Conservation (phyloP, 352 stramenopile species). For the Globisporangium yorkense region DNA sequence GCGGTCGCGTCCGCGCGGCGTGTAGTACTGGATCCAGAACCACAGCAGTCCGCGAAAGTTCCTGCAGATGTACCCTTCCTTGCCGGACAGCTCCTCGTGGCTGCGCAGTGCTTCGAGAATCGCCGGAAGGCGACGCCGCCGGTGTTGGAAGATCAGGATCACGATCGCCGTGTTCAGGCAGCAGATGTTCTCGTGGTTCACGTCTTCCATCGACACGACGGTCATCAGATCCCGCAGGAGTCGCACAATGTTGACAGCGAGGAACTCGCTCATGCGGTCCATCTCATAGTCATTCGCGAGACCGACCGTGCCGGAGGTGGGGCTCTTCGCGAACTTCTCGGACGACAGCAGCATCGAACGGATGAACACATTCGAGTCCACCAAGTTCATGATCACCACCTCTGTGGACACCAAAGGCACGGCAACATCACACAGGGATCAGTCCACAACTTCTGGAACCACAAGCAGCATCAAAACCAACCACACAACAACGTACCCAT, state of each 20-base stretch:
- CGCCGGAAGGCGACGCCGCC: constrained; percentile 67
- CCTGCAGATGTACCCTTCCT: constrained; percentile 61
- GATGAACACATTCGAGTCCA: constrained; percentile 97
- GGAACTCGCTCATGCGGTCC: constrained; percentile 83
- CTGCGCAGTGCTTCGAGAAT: constrained; percentile 66
- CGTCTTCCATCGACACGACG: constrained; percentile 91
- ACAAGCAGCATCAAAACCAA: background rate
- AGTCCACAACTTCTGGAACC: background rate
- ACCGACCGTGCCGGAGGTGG: constrained; percentile 30
- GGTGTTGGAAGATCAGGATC: constrained; percentile 92
- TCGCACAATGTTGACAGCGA: constrained; percentile 82
- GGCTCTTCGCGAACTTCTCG: constrained; percentile 55
- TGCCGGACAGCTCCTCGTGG: constrained; percentile 57
- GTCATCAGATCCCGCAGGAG: constrained; percentile 94
- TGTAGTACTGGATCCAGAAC: constrained; percentile 97
- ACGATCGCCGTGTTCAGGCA: constrained; percentile 96
- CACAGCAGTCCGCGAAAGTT: constrained; percentile 93
- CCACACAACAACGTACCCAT: constrained; percentile 60
- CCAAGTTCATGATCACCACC: constrained; percentile 91
- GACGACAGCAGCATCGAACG: constrained; percentile 86
- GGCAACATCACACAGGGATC: constrained; percentile 1
- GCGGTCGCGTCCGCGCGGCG: constrained; percentile 88
- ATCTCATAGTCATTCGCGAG: constrained; percentile 52
- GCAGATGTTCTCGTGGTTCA: constrained; percentile 98
- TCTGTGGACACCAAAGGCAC: constrained; percentile 28